A percentile compares a stretch with the other conserved stretches of the same genome.
Evolutionary conservation across 2,329 filamentous ascomycete genomes (phyloP).

Genomic region (Chaetoscypha palmicola): DNA sequence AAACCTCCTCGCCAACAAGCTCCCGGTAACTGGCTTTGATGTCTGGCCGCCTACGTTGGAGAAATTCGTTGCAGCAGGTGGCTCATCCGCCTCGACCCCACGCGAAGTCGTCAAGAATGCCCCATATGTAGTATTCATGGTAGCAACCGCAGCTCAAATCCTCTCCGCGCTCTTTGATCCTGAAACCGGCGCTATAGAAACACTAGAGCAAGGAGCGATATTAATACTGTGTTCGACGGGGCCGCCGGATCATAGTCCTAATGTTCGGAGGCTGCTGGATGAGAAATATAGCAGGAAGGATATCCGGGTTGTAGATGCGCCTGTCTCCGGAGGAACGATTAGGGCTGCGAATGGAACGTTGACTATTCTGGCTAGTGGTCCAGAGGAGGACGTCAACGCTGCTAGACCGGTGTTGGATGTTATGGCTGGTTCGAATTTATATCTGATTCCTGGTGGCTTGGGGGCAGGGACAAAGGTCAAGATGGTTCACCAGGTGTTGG

Average conservation of each 20-base stretch:
- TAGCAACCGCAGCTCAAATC: conserved; percentile 64
- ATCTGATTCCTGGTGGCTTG: conserved; percentile 52
- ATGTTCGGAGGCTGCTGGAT: conserved; percentile 50
- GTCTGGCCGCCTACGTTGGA: conserved; percentile 61
- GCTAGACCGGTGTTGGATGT: conserved; percentile 53
- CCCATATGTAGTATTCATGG: conserved; percentile 64
- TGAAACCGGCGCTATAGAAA: conserved; percentile 43
- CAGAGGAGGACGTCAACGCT: conserved; percentile 48
- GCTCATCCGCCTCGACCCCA: conserved; percentile 50
- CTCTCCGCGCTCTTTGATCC: conserved; percentile 57
- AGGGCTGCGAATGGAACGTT: conserved; percentile 65
- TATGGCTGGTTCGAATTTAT: conserved; percentile 55
- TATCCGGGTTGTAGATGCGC: conserved; percentile 61
- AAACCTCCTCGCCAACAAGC: conserved; percentile 60
- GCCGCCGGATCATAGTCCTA: conserved; percentile 56
- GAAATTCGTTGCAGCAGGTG: conserved; percentile 56
- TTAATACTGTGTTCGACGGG: conserved; percentile 66
- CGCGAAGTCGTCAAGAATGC: conserved; percentile 54
- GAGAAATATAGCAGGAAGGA: conserved; percentile 51
- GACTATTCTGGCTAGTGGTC: conserved; percentile 66
- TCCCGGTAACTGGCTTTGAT: conserved; percentile 64
- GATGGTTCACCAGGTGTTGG: conserved; percentile 57
- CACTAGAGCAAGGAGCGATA: conserved; percentile 46
- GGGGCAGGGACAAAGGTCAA: conserved; percentile 57
- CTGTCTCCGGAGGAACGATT: conserved; percentile 64